Base-by-base conservation (phyloP, 2,329 filamentous ascomycete genomes). In the Clathrospora elynae region DNA sequence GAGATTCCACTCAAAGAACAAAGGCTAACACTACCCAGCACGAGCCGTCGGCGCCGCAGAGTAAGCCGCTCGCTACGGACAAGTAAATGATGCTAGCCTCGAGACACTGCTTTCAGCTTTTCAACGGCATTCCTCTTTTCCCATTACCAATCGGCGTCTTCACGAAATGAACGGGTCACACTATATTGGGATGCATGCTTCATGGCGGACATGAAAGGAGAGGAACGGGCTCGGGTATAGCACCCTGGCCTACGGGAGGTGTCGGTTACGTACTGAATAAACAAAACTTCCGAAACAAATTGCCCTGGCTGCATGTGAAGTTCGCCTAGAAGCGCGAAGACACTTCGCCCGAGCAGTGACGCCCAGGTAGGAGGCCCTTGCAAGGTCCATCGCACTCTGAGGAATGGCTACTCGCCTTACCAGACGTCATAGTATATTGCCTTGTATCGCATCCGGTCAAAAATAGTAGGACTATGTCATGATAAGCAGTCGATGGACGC, bases 191-290 rank as follows among this genome's bases (percentile, higher is more conserved):
- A 40, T 51, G 47, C 50, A 55, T 60, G 55, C 57, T 62, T 59
- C 53, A 61, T 57, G 56, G 60, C 53, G 56, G 50, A 57, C 53
- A 67, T 64, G 60, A 63, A 57, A 49, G 53, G 53, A 62, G 61
- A 59, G 61, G 51, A 57, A 36, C 49, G 50, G 53, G 47, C 52
- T 53, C 56, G 45, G 59, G 52, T 56, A 52, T 49, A 59, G 50
- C 47, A 58, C 55, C 55, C 42, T 36, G 36, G 46, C 46, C 44
- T 49, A 51, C 46, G 51, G 48, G 49, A 53, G 49, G 54, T 59
- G 60, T 62, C 62, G 59, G 55, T 62, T 64, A 65, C 58, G 61
- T 64, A 63, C 53, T 64, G 59, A 65, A 65, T 64, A 61, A 65
- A 58, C 59, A 64, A 64, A 55, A 61, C 59, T 57, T 52, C 55